phyloP scores from a whole-genome alignment of 371 early-diverging fungal species.

The Rhizopus sp. region DNA sequence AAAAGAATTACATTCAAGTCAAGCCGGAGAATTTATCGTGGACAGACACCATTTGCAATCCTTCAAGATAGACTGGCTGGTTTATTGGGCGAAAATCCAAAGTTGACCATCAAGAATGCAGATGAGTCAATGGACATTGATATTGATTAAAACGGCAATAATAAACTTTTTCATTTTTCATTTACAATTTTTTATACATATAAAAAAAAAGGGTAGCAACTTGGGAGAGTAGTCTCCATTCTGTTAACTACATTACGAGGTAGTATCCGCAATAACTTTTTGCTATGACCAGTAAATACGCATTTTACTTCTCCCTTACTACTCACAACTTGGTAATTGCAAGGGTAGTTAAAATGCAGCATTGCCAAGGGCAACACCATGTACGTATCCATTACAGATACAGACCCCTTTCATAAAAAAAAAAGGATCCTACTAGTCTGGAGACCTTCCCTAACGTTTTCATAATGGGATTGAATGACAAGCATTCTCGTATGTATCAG shows the following conservation, averaged over 20 bases:
- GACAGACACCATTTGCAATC: constrained; percentile 68
- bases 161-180: constrained; percentile 8
- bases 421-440: constrained; percentile 21
- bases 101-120: constrained; percentile 19
- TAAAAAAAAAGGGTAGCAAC: constrained; percentile 17
- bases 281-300: constrained; percentile 29
- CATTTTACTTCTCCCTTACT: constrained; percentile 3
- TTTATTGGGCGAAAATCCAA: constrained; percentile 21
- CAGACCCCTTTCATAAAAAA: constrained; percentile 7
- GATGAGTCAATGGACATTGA: constrained; percentile 3
- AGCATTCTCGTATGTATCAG: constrained; percentile 28
- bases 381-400: constrained; percentile 26
- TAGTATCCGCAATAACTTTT: constrained; percentile 36
- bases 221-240: constrained; percentile 40
- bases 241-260: constrained; percentile 26
- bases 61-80: constrained; percentile 41
- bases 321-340: constrained; percentile 15
- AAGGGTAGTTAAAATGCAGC: constrained; percentile 15
- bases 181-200: constrained; percentile 22
- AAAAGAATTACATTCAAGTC: constrained; percentile 49
- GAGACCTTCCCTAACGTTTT: constrained; percentile 34
- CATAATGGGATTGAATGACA: constrained; percentile 20
- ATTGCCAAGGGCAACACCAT: constrained; percentile 12
- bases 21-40: constrained; percentile 61
- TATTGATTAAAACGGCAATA: background rate